phyloP scores from a whole-genome alignment of 2,329 filamentous ascomycete species.

The Hypoxylon sp. region DNA sequence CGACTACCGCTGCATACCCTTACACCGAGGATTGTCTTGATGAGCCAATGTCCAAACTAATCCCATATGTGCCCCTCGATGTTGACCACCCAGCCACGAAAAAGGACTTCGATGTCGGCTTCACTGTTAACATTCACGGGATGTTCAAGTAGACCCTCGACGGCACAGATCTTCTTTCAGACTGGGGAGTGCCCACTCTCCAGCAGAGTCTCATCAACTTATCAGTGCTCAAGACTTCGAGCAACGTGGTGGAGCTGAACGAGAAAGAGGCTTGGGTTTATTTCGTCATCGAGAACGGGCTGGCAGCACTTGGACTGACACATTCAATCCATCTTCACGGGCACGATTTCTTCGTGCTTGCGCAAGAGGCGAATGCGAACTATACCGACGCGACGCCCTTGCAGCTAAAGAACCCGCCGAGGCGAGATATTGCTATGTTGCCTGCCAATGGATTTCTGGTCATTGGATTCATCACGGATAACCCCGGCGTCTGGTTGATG shows the following conservation, averaged over 20 bases:
- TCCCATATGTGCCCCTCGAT: conserved; percentile 57
- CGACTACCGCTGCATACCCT: conserved; percentile 26
- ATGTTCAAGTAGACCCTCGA: conserved; percentile 67
- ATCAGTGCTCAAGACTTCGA: conserved; percentile 46
- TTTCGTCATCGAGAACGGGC: conserved; percentile 52
- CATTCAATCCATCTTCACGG: conserved; percentile 64
- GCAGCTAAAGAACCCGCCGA: conserved; percentile 62
- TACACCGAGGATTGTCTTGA: conserved; percentile 56
- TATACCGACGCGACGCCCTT: conserved; percentile 51
- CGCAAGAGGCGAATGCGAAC: conserved; percentile 51
- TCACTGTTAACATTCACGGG: conserved; percentile 49
- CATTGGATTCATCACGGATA: conserved; percentile 67
- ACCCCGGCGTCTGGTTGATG: conserved; percentile 67
- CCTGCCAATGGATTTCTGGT: conserved; percentile 64
- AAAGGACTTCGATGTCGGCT: conserved; percentile 51
- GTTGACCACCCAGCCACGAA: conserved; percentile 50
- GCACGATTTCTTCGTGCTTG: conserved; percentile 62
- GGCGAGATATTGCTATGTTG: conserved; percentile 66
- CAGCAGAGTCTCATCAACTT: conserved; percentile 51
- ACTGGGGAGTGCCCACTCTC: conserved; percentile 65
- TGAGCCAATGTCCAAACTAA: conserved; percentile 54
- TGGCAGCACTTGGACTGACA: conserved; percentile 40
- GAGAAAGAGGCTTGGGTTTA: conserved; percentile 57
- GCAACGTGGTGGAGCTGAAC: conserved; percentile 54
- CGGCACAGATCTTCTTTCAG: conserved; percentile 62